These are phyloP conservation scores for Penicillium longicatenatum DNA, from an alignment of 495 filamentous ascomycete genomes.

Conservation along the genomic window DNA sequence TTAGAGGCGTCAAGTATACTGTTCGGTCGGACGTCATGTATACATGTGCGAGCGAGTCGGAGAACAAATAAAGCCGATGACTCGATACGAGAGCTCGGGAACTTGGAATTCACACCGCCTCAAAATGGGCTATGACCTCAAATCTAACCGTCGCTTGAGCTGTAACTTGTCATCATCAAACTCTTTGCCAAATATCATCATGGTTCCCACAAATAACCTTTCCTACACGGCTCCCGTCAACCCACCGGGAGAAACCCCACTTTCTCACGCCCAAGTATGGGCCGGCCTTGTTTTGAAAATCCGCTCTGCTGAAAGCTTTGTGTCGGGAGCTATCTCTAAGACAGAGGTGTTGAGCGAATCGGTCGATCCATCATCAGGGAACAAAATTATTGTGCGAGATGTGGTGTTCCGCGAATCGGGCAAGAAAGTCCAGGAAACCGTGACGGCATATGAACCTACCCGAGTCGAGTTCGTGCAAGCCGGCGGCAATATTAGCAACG, in stretches of 20 bases:
- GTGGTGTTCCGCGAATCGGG: conserved; percentile 26
- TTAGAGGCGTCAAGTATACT: conserved; percentile 72
- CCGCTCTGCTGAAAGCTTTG: conserved; percentile 52
- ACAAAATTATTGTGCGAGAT: conserved; percentile 29
- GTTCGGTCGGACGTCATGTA: conserved; percentile 82
- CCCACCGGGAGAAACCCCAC: conserved; percentile 40
- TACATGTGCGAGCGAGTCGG: neutral
- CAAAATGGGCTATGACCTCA: neutral
- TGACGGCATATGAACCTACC: conserved; percentile 25
- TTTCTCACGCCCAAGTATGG: conserved; percentile 53
- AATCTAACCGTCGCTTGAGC: neutral
- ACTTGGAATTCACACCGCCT: no score
- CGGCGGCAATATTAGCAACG: conserved; percentile 47
- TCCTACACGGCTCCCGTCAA: conserved; percentile 58
- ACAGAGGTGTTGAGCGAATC: conserved; percentile 43
- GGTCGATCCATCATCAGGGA: conserved; percentile 30
- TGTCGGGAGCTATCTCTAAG: conserved; percentile 45
- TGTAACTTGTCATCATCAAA: neutral
- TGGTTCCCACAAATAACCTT: conserved; percentile 38
- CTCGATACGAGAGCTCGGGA: neutral
- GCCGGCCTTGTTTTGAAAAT: conserved; percentile 52
- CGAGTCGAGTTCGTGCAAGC: conserved; percentile 41
- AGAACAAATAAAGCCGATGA: neutral
- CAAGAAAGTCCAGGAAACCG: conserved; percentile 26
- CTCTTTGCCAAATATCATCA: conserved; percentile 1